A percentile compares a stretch with the other conserved stretches of the same genome.
phyloP scores from a whole-genome alignment of 352 stramenopile genomes.

The Globisporangium camurandrum region DNA sequence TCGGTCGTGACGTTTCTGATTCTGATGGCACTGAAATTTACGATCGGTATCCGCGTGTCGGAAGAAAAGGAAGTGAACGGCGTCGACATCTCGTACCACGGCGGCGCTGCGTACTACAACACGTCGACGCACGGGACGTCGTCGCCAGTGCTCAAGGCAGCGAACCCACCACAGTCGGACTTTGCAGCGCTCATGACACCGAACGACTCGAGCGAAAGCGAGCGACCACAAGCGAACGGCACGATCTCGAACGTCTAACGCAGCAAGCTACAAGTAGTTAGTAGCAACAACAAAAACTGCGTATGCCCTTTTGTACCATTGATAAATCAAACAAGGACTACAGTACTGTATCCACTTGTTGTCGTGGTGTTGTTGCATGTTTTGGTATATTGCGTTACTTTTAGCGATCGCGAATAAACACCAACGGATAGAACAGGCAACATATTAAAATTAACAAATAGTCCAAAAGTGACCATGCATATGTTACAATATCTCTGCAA shows the following conservation, averaged over 20 bases:
- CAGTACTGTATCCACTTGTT: too few relatives aligned
- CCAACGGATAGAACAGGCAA: too few relatives aligned
- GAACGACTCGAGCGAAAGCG: slow-evolving; percentile 4
- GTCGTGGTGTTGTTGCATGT: too few relatives aligned
- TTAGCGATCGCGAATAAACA: too few relatives aligned
- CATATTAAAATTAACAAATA: too few relatives aligned
- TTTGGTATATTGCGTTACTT: too few relatives aligned
- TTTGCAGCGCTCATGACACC: slow-evolving; percentile 27
- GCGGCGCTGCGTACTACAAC: slow-evolving; percentile 51
- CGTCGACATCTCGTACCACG: slow-evolving; percentile 75
- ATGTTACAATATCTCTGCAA: too few relatives aligned
- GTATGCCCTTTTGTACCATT: too few relatives aligned
- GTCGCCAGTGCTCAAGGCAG: slow-evolving; percentile 24
- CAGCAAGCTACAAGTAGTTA: too few relatives aligned
- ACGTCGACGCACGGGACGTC: slow-evolving; percentile 25
- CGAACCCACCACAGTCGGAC: slow-evolving; percentile 23
- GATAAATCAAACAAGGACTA: too few relatives aligned
- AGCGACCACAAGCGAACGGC: slow-evolving; percentile 4
- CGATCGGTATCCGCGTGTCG: slow-evolving; percentile 60
- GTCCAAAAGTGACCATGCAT: too few relatives aligned
- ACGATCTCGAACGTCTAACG: slow-evolving; percentile 13
- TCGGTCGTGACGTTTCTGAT: slow-evolving; percentile 65
- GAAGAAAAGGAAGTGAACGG: slow-evolving; percentile 74
- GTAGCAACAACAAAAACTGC: too few relatives aligned
- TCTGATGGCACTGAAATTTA: slow-evolving; percentile 60